Evolutionary conservation across 2,329 filamentous ascomycete species (phyloP).

Genomic region (Paracamarosporium sp.): DNA sequence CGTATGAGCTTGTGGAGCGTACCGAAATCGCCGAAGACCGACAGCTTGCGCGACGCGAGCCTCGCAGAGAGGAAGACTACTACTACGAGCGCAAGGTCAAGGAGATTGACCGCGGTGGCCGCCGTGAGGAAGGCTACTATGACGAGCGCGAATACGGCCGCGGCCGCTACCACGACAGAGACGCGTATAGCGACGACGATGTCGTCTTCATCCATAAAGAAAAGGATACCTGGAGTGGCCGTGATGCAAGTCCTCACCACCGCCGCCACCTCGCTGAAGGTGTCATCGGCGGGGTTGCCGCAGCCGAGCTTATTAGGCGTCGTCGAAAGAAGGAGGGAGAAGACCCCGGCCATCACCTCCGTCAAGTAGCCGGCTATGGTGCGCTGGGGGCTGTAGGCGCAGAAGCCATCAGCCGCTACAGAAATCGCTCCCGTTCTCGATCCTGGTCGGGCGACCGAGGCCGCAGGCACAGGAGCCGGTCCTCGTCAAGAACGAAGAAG

Average conservation of each 20-base stretch:
- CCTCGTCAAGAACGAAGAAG: conserved; percentile 55
- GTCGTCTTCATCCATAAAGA: conserved; percentile 66
- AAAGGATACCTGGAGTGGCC: conserved; percentile 50
- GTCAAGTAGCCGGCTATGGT: conserved; percentile 65
- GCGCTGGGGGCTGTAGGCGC: conserved; percentile 67
- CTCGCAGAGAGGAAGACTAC: conserved; percentile 63
- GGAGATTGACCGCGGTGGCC: conserved; percentile 57
- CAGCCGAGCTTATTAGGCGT: conserved; percentile 65
- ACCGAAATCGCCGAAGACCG: conserved; percentile 60
- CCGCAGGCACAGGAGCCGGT: conserved; percentile 34
- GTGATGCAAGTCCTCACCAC: conserved; percentile 53
- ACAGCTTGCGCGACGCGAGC: conserved; percentile 52
- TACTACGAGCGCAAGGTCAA: conserved; percentile 58
- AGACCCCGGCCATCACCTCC: conserved; percentile 57
- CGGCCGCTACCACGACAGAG: conserved; percentile 49
- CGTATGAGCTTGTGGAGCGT: conserved; percentile 66
- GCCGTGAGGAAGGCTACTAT: conserved; percentile 44
- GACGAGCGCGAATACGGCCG: conserved; percentile 47
- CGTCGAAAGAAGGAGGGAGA: conserved; percentile 64
- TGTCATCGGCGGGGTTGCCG: conserved; percentile 65
- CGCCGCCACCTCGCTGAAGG: conserved; percentile 69
- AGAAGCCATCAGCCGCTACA: conserved; percentile 62
- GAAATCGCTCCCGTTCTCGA: conserved; percentile 50
- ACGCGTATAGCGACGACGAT: conserved; percentile 67
- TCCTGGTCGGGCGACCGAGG: conserved; percentile 46